A percentile compares a stretch with the other conserved stretches of the same genome.
These are phyloP conservation scores for Tuber umbilicatum DNA, from an alignment of 495 filamentous ascomycete species.

Conservation along the genomic window DNA sequence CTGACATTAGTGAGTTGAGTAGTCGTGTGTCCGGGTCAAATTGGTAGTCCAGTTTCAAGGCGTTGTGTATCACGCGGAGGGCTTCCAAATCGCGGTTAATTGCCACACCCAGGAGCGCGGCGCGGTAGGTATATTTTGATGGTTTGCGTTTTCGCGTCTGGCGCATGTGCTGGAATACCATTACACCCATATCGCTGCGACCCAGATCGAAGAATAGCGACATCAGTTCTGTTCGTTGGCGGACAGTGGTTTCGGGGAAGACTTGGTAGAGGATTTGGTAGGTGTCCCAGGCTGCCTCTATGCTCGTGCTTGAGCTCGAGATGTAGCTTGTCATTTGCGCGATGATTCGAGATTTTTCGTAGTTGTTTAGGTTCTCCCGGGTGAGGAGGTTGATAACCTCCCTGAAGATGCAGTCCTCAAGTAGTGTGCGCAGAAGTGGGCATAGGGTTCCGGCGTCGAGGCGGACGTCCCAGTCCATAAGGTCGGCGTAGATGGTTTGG, in stretches of 20 bases:
- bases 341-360: slow-evolving; percentile 57
- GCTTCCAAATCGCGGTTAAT: slow-evolving; percentile 56
- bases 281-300: slow-evolving; percentile 65
- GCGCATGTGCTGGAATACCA: slow-evolving; percentile 87
- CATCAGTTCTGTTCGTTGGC: slow-evolving; percentile 67
- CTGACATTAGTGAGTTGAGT: slow-evolving; percentile 78
- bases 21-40: slow-evolving; percentile 70
- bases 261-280: slow-evolving; percentile 69
- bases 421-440: slow-evolving; percentile 61
- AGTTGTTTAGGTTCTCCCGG: slow-evolving; percentile 50
- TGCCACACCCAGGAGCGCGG: slow-evolving; percentile 70
- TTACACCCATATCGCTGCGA: slow-evolving; percentile 70
- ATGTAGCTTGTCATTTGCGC: slow-evolving; percentile 60
- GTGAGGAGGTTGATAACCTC: slow-evolving; percentile 73
- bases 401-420: slow-evolving; percentile 63
- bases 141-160: slow-evolving; percentile 61
- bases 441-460: slow-evolving; percentile 67
- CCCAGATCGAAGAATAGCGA: slow-evolving; percentile 68
- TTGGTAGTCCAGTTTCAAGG: slow-evolving; percentile 79
- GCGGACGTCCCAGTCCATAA: slow-evolving; percentile 61
- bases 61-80: slow-evolving; percentile 72
- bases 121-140: slow-evolving; percentile 64
- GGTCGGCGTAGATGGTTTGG: slow-evolving; percentile 63
- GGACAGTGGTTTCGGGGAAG: slow-evolving; percentile 65
- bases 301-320: slow-evolving; percentile 54